Conservation (phyloP, 106 monocot genomes). For the Platanthera zijinensis region DNA sequence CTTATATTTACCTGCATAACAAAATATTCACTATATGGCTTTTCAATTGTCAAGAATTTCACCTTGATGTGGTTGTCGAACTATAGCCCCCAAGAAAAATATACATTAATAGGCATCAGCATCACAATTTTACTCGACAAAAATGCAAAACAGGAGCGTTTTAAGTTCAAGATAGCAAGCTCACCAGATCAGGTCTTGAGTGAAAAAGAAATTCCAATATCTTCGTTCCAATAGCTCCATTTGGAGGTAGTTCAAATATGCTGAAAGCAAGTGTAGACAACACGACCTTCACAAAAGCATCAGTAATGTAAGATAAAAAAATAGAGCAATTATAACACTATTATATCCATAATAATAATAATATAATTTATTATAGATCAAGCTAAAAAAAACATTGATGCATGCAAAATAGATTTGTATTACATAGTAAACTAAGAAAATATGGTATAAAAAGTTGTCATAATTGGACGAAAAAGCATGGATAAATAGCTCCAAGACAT, state of each 20-base stretch:
- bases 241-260: slow-evolving; percentile 98
- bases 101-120: background rate
- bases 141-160: background rate
- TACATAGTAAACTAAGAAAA: background rate
- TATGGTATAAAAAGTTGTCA: background rate
- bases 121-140: background rate
- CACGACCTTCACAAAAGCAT: slow-evolving; percentile 61
- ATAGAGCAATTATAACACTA: background rate
- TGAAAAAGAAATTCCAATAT: slow-evolving; percentile 92
- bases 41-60: background rate
- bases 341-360: background rate
- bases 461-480: background rate
- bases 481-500: background rate
- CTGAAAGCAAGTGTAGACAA: slow-evolving; percentile 97
- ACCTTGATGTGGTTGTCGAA: background rate
- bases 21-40: background rate
- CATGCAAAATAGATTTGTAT: background rate
- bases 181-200: slow-evolving; percentile 94
- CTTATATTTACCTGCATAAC: slow-evolving; percentile 85
- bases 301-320: slow-evolving; percentile 1
- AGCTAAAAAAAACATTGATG: background rate
- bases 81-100: background rate
- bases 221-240: slow-evolving; percentile 93
- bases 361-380: background rate
- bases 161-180: slow-evolving; percentile 8